phyloP scores from a whole-genome alignment of 306 rosid species.

The Fagus sylvatica region DNA sequence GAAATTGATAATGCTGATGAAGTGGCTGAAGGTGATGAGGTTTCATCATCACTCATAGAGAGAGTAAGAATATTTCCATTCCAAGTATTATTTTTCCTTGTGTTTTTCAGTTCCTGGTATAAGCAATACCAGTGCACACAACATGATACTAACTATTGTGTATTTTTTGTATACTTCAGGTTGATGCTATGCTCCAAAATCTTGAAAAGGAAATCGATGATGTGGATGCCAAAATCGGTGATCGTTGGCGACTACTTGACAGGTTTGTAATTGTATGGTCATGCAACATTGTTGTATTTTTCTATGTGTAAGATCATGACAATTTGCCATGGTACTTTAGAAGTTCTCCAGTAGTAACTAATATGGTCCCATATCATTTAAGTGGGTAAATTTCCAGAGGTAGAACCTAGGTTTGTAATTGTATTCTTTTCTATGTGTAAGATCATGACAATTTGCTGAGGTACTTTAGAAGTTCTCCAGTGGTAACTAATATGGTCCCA shows the following conservation, averaged over 20 bases:
- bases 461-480: too few species aligned
- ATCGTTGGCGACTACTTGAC: constrained; percentile 79
- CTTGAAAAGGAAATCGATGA: constrained; percentile 96
- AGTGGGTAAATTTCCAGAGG: too few species aligned
- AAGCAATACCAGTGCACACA: neutral
- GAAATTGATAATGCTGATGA: constrained; percentile 51
- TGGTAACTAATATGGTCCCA: too few species aligned
- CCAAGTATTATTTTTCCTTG: constrained; percentile 8
- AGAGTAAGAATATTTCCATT: constrained; percentile 46
- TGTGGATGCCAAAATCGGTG: constrained; percentile 94
- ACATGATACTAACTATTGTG: neutral
- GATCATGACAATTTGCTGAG: neutral
- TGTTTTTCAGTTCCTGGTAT: neutral
- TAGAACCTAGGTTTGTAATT: constrained; percentile 45
- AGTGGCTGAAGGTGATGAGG: constrained; percentile 50
- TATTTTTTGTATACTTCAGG: constrained; percentile 50
- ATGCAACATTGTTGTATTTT: neutral
- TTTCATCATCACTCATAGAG: constrained; percentile 84
- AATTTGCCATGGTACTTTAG: too few species aligned
- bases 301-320: neutral
- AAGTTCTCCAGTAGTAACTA: too few species aligned
- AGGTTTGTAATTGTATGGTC: constrained; percentile 47
- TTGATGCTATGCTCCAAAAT: constrained; percentile 90
- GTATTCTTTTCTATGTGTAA: constrained; percentile 7
- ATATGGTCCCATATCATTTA: too few species aligned